A percentile compares a stretch with the other conserved stretches of the same genome.
Conservation (phyloP, 768 basidiomycete genomes). For the Bullera alba region DNA sequence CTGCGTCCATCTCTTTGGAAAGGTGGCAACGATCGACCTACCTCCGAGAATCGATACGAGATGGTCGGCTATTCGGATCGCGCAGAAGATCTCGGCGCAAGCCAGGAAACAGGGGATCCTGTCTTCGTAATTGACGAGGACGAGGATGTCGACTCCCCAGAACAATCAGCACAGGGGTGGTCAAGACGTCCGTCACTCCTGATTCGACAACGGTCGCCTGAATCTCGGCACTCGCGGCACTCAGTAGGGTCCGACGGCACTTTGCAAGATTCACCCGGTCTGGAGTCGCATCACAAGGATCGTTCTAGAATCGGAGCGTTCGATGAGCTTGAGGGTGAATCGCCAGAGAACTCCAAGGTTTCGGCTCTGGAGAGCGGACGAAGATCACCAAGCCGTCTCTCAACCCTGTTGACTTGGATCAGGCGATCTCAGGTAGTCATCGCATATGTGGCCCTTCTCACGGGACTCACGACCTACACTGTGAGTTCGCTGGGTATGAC, state of each 20-base stretch:
- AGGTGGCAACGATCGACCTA: constrained; percentile 7
- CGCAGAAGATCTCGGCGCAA: no score
- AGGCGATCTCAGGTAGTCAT: constrained; percentile 65
- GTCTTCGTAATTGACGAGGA: constrained; percentile 24
- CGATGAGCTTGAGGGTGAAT: constrained; percentile 17
- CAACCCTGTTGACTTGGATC: constrained; percentile 30
- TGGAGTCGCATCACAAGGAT: constrained; percentile 3
- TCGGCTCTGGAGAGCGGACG: constrained; percentile 3
- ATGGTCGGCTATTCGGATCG: no score
- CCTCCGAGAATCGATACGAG: constrained; percentile 18
- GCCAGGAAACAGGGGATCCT: no score
- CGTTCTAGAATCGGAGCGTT: constrained; percentile 7
- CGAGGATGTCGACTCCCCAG: constrained; percentile 7
- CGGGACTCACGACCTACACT: constrained; percentile 73
- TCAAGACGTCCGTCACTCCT: neutral
- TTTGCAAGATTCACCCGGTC: constrained; percentile 20
- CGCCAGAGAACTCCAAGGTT: constrained; percentile 6
- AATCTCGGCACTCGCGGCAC: constrained; percentile 11
- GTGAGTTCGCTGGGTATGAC: constrained; percentile 11
- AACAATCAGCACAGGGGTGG: neutral
- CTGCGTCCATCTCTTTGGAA: constrained; percentile 7
- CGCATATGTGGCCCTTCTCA: constrained; percentile 60
- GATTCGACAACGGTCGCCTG: constrained; percentile 15
- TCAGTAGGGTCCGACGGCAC: constrained; percentile 30
- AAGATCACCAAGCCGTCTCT: no score